Evolutionary conservation across 306 rosid genomes (phyloP), one percentile per base, ranked within the genome.

Genomic region (Styphnolobium japonicum): DNA sequence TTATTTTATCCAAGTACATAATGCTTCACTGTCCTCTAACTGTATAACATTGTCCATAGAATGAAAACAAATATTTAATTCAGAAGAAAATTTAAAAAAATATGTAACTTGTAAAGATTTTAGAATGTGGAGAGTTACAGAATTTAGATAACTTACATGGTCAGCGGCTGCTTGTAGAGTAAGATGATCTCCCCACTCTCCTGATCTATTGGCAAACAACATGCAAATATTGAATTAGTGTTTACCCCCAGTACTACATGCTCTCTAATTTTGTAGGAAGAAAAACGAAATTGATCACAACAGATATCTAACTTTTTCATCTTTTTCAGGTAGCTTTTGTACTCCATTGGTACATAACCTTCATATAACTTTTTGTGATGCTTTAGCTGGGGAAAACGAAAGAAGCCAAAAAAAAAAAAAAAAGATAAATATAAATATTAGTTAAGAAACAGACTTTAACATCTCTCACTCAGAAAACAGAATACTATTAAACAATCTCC

Each of bases 161-260:
- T 96, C 99, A 7, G 99, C 98, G 36, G 97, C 98, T 21, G 99
- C 99, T 81, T 96, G 99, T 33, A 96, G 85, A 29, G 98, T 93
- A 81, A 96, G 67, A 89, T 96, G 99, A 89, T 96, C 99, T 85
- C 99, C 99, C 99, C 99, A 96, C 80, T 96, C 99, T 62, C 98
- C 99, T 48, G 94, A 68, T 88, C 99, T 96, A 87, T 86, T 63
- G 78, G 40, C 69, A 86, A 65, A 68, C 60, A 74, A 84, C 5
- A 81, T 43, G 61, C 34, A 80, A 75, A 85, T 43, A 81, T 27
- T 4, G 18, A 78, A 84, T 84, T 73, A 82, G 80, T 36, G 45
- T 61, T 82, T 72, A 80, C 64, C 31, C 65, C 76, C 71, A 77
- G n/a, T 57, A 67, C 48, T 72, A 56, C 53, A 82, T 52, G 80